phyloP scores from a whole-genome alignment of 345 rosid genomes.

The Tarenaya hassleriana region DNA sequence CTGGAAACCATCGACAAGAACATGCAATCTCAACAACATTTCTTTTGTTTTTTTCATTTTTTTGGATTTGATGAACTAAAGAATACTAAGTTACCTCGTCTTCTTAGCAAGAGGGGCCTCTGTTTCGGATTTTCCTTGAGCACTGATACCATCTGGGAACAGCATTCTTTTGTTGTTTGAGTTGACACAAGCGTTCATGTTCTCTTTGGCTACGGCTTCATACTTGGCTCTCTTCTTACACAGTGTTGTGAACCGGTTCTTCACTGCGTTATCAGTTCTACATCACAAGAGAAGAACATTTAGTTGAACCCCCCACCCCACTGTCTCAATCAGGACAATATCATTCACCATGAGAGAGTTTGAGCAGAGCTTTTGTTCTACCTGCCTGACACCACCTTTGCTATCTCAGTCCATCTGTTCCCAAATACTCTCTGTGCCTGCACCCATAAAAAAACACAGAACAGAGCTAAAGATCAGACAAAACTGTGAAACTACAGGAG shows the following conservation, averaged over 20 bases:
- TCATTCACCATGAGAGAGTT: conserved; percentile 5
- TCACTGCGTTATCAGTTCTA: conserved; percentile 98
- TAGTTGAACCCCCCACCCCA: not conserved
- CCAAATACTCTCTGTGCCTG: conserved; percentile 95
- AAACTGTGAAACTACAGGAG: not conserved
- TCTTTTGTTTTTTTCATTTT: not conserved
- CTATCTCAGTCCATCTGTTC: conserved; percentile 98
- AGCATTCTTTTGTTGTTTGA: conserved; percentile 66
- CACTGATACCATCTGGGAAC: conserved; percentile 33
- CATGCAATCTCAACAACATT: too few relatives aligned
- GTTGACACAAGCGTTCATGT: conserved; percentile 41
- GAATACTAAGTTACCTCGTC: conserved; percentile 33
- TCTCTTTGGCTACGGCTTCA: conserved; percentile 86
- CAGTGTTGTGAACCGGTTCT: conserved; percentile 90
- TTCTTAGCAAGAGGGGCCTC: conserved; percentile 44
- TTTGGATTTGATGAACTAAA: not conserved
- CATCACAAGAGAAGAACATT: conserved; percentile 13
- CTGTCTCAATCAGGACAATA: conserved; percentile 3
- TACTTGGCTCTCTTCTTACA: conserved; percentile 97
- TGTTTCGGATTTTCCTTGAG: conserved; percentile 37
- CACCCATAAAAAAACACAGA: conserved; percentile 22
- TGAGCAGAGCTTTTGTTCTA: conserved; percentile 20
- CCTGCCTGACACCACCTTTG: conserved; percentile 99
- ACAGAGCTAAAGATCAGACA: conserved; percentile 15
- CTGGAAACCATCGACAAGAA: conserved; percentile 31